Conservation (phyloP, 2,329 filamentous ascomycete species). For the Rutstroemia sp. region DNA sequence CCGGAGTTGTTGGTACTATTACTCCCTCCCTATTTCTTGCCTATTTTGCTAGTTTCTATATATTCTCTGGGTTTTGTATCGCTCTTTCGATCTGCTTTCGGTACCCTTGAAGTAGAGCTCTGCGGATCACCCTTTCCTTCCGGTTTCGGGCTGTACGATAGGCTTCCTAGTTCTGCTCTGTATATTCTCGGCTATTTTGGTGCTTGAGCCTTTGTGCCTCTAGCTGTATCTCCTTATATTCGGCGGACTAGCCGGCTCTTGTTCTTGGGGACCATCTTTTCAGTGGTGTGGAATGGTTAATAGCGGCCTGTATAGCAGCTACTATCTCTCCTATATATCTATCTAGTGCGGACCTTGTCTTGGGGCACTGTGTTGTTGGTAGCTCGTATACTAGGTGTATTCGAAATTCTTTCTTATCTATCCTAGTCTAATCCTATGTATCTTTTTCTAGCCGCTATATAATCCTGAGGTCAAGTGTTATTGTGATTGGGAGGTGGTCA, state of each 20-base stretch:
- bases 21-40: slow-evolving; percentile 10
- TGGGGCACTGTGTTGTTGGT: too few relatives aligned
- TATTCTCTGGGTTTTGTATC: slow-evolving; percentile 5
- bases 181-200: not conserved
- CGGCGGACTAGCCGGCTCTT: slow-evolving; percentile 1
- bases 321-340: too few relatives aligned
- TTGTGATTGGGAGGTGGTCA: too few relatives aligned
- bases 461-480: too few relatives aligned
- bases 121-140: not conserved
- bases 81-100: slow-evolving; percentile 10
- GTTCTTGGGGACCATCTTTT: slow-evolving; percentile 7
- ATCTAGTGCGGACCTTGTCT: too few relatives aligned
- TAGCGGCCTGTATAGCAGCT: not conserved
- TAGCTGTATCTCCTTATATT: slow-evolving; percentile 6
- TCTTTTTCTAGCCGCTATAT: too few relatives aligned
- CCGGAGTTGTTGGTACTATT: too few relatives aligned
- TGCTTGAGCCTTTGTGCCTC: slow-evolving; percentile 1
- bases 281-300: slow-evolving; percentile 3
- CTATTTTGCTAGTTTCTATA: slow-evolving; percentile 6
- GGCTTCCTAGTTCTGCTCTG: slow-evolving; percentile 9
- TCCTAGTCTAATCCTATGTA: too few relatives aligned
- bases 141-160: slow-evolving; percentile 11
- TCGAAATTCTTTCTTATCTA: too few relatives aligned
- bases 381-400: too few relatives aligned
- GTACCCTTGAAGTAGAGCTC: not conserved